Evolutionary conservation across 805 yeast species (phyloP), one percentile per base, ranked within the genome.

Genomic region (Kodamaea kakaduensis): DNA sequence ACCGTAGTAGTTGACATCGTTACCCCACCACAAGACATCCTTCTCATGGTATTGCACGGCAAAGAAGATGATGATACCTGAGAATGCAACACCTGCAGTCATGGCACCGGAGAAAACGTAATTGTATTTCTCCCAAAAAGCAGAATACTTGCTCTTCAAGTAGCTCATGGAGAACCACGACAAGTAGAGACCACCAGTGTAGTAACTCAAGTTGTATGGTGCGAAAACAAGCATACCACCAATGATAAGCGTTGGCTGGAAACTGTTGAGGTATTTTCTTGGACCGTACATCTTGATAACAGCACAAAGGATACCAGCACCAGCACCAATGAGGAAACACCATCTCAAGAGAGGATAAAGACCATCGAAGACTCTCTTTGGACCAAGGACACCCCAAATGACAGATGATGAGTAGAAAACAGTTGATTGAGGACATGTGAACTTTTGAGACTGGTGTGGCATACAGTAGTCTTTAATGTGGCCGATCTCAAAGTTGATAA

Each of bases 341-440:
- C 45, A 60, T 41, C 54, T 51, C 45, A 61, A 50, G 16, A 58
- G 36, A n/a, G 65, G 67, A 39, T 61, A 60, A 17, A 59, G 42
- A n/a, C 59, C 59, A 12, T 42, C 43, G 36, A 61, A 61, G 5
- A 58, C 61, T 36, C 50, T 58, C 48, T 54, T 56, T 3, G 52
- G 54, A 14, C 54, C 54, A 39, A 81, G 69, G 50, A 58, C 70
- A 36, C 85, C 86, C 85, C 85, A 81, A 32, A 77, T 55, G 15
- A 80, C 67, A 0, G 83, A 71, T 1, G 84, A 74, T 22, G 70
- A 64, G 58, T 61, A 77, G 51, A 72, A 75, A 2, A 50, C 46
- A 9, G 36, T 49, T 5, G 59, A 45, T 17, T 37, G 35, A 24
- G 63, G 60, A 40, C 63, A 58, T 6, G 72, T 42, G 42, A 57